Conservation (phyloP, 2,329 filamentous ascomycete genomes). For the Aspergillus novofumigatus region DNA sequence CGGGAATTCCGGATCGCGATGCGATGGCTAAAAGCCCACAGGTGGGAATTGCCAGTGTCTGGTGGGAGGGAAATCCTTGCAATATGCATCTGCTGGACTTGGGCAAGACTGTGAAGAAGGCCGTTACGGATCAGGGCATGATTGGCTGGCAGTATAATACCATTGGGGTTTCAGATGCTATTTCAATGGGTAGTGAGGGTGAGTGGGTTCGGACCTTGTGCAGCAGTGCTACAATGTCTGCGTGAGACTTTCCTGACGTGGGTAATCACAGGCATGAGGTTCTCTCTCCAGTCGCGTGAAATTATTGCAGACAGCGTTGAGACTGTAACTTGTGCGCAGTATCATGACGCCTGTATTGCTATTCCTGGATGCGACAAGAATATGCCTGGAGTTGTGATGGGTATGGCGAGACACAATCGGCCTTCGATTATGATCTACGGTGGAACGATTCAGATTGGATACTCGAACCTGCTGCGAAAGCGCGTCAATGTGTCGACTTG, state of each 20-base stretch:
- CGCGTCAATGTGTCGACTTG: slow-evolving; percentile 84
- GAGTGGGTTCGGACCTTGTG: slow-evolving; percentile 17
- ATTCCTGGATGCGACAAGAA: slow-evolving; percentile 97
- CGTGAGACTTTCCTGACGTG: slow-evolving; percentile 10
- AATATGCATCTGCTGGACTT: slow-evolving; percentile 78
- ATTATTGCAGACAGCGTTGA: slow-evolving; percentile 94
- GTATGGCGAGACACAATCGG: slow-evolving; percentile 83
- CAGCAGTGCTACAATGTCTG: neutral
- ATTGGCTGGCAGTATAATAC: slow-evolving; percentile 94
- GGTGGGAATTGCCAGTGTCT: slow-evolving; percentile 84
- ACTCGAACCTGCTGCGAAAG: slow-evolving; percentile 69
- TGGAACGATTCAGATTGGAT: slow-evolving; percentile 84
- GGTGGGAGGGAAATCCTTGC: slow-evolving; percentile 98
- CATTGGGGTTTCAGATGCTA: slow-evolving; percentile 82
- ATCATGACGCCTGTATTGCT: slow-evolving; percentile 87
- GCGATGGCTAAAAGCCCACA: slow-evolving; percentile 89
- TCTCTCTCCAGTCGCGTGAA: slow-evolving; percentile 83
- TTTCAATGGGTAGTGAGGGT: slow-evolving; percentile 94
- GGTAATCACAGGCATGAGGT: slow-evolving; percentile 73
- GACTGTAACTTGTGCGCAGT: slow-evolving; percentile 85
- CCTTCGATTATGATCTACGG: slow-evolving; percentile 96
- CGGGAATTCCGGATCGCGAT: slow-evolving; percentile 76
- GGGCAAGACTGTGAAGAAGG: slow-evolving; percentile 79
- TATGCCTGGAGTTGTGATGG: slow-evolving; percentile 92
- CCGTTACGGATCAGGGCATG: slow-evolving; percentile 78